Conservation (phyloP, 108 stramenopile species). For the Skeletonema menzelii region DNA sequence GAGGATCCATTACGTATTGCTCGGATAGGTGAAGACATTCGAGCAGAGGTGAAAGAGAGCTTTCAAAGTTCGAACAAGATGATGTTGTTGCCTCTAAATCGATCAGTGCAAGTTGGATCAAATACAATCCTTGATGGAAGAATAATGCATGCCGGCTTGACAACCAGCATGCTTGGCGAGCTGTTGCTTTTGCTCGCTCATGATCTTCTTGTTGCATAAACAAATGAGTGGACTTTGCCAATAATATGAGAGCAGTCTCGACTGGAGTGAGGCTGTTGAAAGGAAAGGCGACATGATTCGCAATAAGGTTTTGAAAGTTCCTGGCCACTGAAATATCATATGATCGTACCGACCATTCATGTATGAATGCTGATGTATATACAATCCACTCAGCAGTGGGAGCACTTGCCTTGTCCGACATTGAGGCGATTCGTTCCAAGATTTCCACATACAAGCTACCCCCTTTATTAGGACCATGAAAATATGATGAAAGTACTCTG, state of each 20-base stretch:
- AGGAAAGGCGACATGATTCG: slow-evolving; percentile 34
- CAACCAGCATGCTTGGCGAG: slow-evolving; percentile 30
- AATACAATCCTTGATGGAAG: slow-evolving; percentile 46
- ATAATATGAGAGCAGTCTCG: slow-evolving; percentile 20
- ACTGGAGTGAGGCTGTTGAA: slow-evolving; percentile 12
- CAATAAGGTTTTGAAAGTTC: slow-evolving; percentile 25
- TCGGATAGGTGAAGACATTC: slow-evolving; percentile 69
- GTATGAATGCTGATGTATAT: slow-evolving; percentile 28
- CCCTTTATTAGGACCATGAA: slow-evolving; percentile 21
- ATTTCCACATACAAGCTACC: background rate
- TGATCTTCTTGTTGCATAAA: slow-evolving; percentile 21
- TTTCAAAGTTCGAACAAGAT: slow-evolving; percentile 27
- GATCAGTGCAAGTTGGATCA: slow-evolving; percentile 59
- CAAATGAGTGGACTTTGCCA: slow-evolving; percentile 29
- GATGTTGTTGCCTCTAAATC: slow-evolving; percentile 51
- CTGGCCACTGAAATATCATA: slow-evolving; percentile 30
- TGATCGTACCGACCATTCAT: slow-evolving; percentile 44
- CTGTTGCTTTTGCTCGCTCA: slow-evolving; percentile 17
- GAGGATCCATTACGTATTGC: slow-evolving; percentile 61
- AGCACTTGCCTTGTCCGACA: slow-evolving; percentile 2
- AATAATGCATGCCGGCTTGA: slow-evolving; percentile 37
- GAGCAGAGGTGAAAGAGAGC: slow-evolving; percentile 57
- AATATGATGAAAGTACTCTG: slow-evolving; percentile 33
- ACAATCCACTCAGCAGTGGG: slow-evolving; percentile 19
- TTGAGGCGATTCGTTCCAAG: background rate